Evolutionary conservation across 1,139 yeast species (phyloP), one percentile per base, ranked within the genome.

Genomic region (Magnusiomyces clavatus): DNA sequence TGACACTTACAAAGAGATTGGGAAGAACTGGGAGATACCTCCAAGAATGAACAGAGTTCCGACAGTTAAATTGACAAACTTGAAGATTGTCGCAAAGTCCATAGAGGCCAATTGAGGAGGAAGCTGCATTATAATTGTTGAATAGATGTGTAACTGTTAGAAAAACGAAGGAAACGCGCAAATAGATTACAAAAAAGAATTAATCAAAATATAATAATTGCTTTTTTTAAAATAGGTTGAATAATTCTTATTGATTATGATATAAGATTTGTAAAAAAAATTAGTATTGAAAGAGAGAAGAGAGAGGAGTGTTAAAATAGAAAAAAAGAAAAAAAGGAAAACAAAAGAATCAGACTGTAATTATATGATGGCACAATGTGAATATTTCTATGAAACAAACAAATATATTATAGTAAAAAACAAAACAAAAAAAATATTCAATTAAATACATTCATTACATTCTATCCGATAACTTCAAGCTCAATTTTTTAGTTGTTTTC

Each of bases 1-100:
- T 44, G 34, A 24, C 3, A 76, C 82, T 55, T 69, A 77, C 81
- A 80, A 62, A 29, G 64, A 57, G 54, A 85, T 80, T 47, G 75
- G 74, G 61, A 77, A 77, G 58, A 81, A 71, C 70, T 78, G 88
- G 44, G 82, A 77, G 43, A 77, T 67, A 31, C 86, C 94, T 36
- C 77, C 72, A 64, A 74, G 56, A 57, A 74, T 80, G 77, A 71
- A 57, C 47, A 86, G 68, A 1, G 74, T 75, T 5, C 87, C 89
- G 35, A 85, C 84, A 1, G 75, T 69, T 53, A 87, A 65, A 63
- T 87, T 86, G 62, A 80, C 77, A 40, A 77, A 72, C 60, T 78
- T 82, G 71, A 87, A 86, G 17, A 75, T 77, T 17, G 77, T 79
- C 57, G 73, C 55, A 44, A 64, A 51, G 54, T 62, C 66, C 52